These are phyloP conservation scores for Saraca asoca DNA, from an alignment of 331 rosid genomes.

Conservation along the genomic window DNA sequence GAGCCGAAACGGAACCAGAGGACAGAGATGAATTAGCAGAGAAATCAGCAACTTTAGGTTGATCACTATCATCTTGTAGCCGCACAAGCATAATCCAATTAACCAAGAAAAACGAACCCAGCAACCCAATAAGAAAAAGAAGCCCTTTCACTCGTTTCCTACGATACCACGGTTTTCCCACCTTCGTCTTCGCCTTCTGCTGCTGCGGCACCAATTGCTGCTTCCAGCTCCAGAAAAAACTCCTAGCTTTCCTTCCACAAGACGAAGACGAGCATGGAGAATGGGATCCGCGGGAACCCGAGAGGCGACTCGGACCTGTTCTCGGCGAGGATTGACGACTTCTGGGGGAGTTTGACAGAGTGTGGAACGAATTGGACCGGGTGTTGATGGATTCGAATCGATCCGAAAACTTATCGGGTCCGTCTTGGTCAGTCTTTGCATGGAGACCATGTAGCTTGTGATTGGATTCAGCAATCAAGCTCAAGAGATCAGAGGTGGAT, in stretches of 20 bases:
- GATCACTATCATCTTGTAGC: conserved; percentile 47
- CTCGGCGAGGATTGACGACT: conserved; percentile 60
- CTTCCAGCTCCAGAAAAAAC: conserved; percentile 32
- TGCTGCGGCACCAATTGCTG: conserved; percentile 22
- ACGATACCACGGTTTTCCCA: conserved; percentile 54
- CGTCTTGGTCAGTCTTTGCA: not conserved
- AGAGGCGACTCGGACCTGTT: conserved; percentile 59
- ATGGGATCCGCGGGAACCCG: conserved; percentile 47
- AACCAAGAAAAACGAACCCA: conserved; percentile 52
- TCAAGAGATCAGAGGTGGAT: conserved; percentile 21
- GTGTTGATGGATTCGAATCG: conserved; percentile 42
- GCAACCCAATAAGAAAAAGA: conserved; percentile 51
- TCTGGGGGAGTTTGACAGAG: conserved; percentile 48
- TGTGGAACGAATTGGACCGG: conserved; percentile 39
- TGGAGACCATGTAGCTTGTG: not conserved
- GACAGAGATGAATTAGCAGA: conserved; percentile 42
- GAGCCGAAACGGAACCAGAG: conserved; percentile 43
- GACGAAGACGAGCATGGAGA: conserved; percentile 29
- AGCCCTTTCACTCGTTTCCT: conserved; percentile 60
- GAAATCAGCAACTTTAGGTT: conserved; percentile 33
- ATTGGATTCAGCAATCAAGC: not conserved
- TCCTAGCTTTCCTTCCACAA: conserved; percentile 28
- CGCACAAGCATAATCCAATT: conserved; percentile 73
- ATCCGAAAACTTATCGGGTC: conserved; percentile 26
- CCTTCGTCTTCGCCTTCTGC: conserved; percentile 43